Base-by-base conservation (phyloP, 2,329 filamentous ascomycete genomes). In the Pseudomassariella vexata region DNA sequence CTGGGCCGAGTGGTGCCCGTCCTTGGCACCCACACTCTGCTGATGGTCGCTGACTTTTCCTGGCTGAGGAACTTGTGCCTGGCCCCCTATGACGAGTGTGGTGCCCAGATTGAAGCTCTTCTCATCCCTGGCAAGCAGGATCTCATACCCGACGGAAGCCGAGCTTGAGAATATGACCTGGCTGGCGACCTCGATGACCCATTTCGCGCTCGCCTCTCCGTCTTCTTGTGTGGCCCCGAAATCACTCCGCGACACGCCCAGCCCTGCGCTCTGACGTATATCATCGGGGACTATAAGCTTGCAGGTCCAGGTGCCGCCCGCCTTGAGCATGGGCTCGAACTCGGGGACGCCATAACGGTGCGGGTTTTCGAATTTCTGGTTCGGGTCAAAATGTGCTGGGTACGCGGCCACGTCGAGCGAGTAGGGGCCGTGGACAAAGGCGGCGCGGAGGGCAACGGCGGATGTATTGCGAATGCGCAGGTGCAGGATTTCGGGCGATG, bases 271-370 rank as follows among this genome's bases (percentile, higher is more conserved):
- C 52, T 82, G 75, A 28, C 85, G 73, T 38, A 92, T 82, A 41
- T 81, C 67, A 34, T 90, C 82, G 0, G 90, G 90, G 1, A 98
- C 80, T 5, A 77, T 69, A 42, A 98, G 72, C 50, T 80, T 77
- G 36, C 86, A 84, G 47, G 79, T 76, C 84, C 89, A 98, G 27
- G 73, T 79, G 6, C 87, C 89, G 19, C 89, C 92, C 7, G 92
- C 89, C 66, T 96, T 96, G 53, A 98, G 73, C 66, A 95, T 90
- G 28, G 92, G 90, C 61, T 98, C 92, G 51, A 92, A 98, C 48
- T 94, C 85, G 11, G 92, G 92, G 2, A 82, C 73, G 28, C 85
- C 86, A 62, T 88, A 80, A 32, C 70, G 68, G 32, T 79, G 73
- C 2, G 82, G 73, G 31, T 81, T 70, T 36, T 80, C 75, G 46